Conservation (phyloP, 148 eudicot genomes). For the Rhododendron vialii region DNA sequence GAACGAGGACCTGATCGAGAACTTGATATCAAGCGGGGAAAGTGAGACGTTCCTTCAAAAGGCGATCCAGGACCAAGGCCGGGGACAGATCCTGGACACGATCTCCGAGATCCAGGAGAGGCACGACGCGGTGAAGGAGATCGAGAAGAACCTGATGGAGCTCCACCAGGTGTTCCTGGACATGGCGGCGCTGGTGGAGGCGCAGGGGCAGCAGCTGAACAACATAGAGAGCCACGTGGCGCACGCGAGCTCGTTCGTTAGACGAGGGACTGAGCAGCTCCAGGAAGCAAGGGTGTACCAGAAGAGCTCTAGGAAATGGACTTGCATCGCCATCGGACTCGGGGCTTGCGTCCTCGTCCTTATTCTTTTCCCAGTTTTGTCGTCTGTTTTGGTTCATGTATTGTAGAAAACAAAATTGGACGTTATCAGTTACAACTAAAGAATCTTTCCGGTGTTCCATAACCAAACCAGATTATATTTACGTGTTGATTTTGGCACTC, state of each 20-base stretch:
- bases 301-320: conserved; percentile 59
- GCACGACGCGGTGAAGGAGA: conserved; percentile 71
- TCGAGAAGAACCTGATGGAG: conserved; percentile 63
- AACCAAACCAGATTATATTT: neutral
- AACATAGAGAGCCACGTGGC: conserved; percentile 65
- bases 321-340: conserved; percentile 37
- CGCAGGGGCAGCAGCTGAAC: conserved; percentile 75
- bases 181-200: conserved; percentile 81
- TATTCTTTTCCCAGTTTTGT: conserved; percentile 23
- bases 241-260: conserved; percentile 64
- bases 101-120: conserved; percentile 75
- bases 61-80: conserved; percentile 78
- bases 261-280: conserved; percentile 51
- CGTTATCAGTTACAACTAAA: neutral
- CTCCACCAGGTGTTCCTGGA: conserved; percentile 75
- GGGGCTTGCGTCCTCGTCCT: conserved; percentile 29
- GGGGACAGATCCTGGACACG: conserved; percentile 74
- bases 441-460: neutral
- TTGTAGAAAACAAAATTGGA: neutral
- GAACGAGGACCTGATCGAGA: conserved; percentile 61
- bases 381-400: conserved; percentile 8
- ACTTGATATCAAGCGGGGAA: conserved; percentile 62
- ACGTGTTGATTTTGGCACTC: too few relatives aligned
- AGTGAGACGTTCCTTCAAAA: conserved; percentile 65
- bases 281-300: conserved; percentile 47